A percentile compares a stretch with the other conserved stretches of the same genome.
Conservation (phyloP, 108 stramenopile genomes). For the Cyclotella choctawhatcheeana region DNA sequence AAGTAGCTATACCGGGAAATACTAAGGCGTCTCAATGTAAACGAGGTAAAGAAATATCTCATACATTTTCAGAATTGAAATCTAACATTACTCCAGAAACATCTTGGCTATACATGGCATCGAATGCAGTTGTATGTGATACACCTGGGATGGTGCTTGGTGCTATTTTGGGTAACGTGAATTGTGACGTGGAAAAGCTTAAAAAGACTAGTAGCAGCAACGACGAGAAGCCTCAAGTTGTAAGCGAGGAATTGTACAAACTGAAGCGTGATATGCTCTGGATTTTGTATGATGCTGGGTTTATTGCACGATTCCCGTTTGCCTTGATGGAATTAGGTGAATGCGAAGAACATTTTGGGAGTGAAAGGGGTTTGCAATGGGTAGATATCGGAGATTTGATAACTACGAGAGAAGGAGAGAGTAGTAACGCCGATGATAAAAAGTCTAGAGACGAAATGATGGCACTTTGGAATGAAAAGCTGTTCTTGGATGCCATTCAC, state of each 20-base stretch:
- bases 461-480: constrained; percentile 51
- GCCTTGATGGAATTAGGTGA: constrained; percentile 65
- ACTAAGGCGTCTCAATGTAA: constrained; percentile 51
- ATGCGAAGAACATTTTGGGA: constrained; percentile 64
- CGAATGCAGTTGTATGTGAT: constrained; percentile 58
- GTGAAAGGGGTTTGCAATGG: constrained; percentile 51
- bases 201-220: background rate
- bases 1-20: constrained; percentile 73
- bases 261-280: constrained; percentile 69
- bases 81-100: constrained; percentile 52
- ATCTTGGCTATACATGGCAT: constrained; percentile 71
- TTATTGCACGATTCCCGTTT: constrained; percentile 57
- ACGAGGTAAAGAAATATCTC: constrained; percentile 57
- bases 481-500: constrained; percentile 55
- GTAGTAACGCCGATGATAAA: background rate
- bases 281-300: constrained; percentile 54
- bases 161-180: constrained; percentile 60
- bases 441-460: background rate
- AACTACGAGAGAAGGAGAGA: background rate
- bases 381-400: constrained; percentile 35
- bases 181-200: constrained; percentile 59
- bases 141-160: constrained; percentile 54
- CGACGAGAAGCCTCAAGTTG: constrained; percentile 28
- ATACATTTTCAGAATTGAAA: constrained; percentile 39
- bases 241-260: constrained; percentile 51